A percentile compares a stretch with the other conserved stretches of the same genome.
phyloP scores from a whole-genome alignment of 2,329 filamentous ascomycete species.

The Venturia nashicola region DNA sequence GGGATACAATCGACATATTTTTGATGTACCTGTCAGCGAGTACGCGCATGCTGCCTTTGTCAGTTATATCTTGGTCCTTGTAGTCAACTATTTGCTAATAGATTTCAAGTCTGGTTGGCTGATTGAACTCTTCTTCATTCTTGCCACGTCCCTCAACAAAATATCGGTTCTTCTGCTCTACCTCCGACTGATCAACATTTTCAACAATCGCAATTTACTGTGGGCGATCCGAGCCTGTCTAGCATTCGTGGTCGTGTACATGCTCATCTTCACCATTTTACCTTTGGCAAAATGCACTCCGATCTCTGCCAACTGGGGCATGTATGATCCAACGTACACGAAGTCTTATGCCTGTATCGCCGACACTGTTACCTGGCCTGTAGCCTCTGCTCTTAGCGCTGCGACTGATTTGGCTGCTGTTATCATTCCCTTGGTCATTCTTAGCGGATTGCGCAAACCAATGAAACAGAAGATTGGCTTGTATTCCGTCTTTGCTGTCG shows the following conservation, averaged over 20 bases:
- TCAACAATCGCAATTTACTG: conserved; percentile 16
- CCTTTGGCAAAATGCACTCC: conserved; percentile 21
- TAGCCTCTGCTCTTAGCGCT: conserved; percentile 12
- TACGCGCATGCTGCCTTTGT: conserved; percentile 14
- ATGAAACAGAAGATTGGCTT: conserved; percentile 15
- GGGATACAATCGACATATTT: conserved; percentile 23
- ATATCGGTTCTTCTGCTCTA: conserved; percentile 26
- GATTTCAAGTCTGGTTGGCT: conserved; percentile 19
- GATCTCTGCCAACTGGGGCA: conserved; percentile 22
- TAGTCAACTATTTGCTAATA: background rate
- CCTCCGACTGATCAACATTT: conserved; percentile 19
- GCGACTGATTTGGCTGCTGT: conserved; percentile 15
- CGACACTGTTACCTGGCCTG: conserved; percentile 11
- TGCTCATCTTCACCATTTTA: conserved; percentile 8
- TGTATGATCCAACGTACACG: conserved; percentile 16
- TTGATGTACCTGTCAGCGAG: conserved; percentile 18
- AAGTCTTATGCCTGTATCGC: conserved; percentile 13
- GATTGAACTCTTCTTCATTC: conserved; percentile 21
- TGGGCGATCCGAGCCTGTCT: conserved; percentile 21
- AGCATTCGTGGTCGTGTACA: conserved; percentile 15
- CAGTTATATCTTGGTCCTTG: background rate
- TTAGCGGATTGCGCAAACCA: conserved; percentile 13
- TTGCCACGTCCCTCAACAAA: conserved; percentile 22
- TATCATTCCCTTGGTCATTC: conserved; percentile 13
- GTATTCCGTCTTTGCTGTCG: conserved; percentile 9